These are phyloP conservation scores for Echeveria elegans DNA, from an alignment of 164 flowering plant genomes.

Conservation along the genomic window DNA sequence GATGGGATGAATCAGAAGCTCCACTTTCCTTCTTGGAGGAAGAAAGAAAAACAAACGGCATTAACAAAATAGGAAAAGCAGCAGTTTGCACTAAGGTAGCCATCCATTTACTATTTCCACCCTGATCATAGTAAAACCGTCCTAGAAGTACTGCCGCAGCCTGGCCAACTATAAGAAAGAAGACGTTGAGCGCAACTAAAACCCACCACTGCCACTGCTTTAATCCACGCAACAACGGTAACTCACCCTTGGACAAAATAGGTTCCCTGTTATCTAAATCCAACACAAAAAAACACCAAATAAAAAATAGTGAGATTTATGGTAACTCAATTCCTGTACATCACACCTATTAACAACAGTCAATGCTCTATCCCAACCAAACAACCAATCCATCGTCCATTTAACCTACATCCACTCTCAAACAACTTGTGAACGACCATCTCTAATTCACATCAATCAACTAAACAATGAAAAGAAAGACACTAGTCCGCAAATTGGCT, in stretches of 20 bases:
- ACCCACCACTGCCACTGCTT: conserved; percentile 49
- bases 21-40: conserved; percentile 7
- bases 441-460: too few species aligned
- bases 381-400: too few species aligned
- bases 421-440: too few species aligned
- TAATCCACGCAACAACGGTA: conserved; percentile 18
- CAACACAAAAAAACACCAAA: neutral
- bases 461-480: too few species aligned
- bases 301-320: neutral
- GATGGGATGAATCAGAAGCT: conserved; percentile 14
- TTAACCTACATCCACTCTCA: too few species aligned
- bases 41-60: conserved; percentile 33
- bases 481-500: too few species aligned
- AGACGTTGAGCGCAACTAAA: conserved; percentile 29
- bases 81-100: conserved; percentile 52
- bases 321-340: too few species aligned
- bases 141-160: conserved; percentile 47
- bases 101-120: conserved; percentile 58
- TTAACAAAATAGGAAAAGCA: conserved; percentile 39
- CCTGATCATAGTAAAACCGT: conserved; percentile 48
- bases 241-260: conserved; percentile 17
- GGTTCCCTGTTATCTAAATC: conserved; percentile 25
- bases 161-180: conserved; percentile 46
- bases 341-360: too few species aligned
- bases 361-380: too few species aligned